Evolutionary conservation across 2,329 filamentous ascomycete genomes (phyloP).

Genomic region (Pezicula radicicola): DNA sequence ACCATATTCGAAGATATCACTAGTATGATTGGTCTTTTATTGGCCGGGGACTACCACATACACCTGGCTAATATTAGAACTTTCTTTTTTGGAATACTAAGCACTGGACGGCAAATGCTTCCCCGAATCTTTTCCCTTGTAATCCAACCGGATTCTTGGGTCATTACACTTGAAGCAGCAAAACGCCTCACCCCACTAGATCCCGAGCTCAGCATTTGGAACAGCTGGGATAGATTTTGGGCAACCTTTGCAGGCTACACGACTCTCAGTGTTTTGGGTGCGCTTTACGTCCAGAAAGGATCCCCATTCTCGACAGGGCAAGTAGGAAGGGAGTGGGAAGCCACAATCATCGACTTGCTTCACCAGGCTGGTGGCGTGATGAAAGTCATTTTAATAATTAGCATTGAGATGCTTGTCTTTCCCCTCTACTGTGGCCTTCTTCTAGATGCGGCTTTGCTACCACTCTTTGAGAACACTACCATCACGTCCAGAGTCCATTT

Average conservation of each 20-base stretch:
- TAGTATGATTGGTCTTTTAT: slow-evolving; percentile 38
- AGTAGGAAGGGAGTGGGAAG: slow-evolving; percentile 65
- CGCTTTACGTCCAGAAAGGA: slow-evolving; percentile 75
- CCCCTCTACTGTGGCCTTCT: slow-evolving; percentile 93
- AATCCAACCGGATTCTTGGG: slow-evolving; percentile 52
- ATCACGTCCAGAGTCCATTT: slow-evolving; percentile 76
- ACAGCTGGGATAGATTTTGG: slow-evolving; percentile 58
- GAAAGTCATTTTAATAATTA: slow-evolving; percentile 97
- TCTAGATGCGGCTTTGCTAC: slow-evolving; percentile 83
- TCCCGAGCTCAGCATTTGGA: slow-evolving; percentile 64
- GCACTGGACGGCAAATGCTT: slow-evolving; percentile 14
- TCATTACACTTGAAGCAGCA: slow-evolving; percentile 50
- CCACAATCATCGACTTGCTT: slow-evolving; percentile 74
- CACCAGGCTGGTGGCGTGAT: slow-evolving; percentile 94
- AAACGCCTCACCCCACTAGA: slow-evolving; percentile 38
- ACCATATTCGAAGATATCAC: slow-evolving; percentile 37
- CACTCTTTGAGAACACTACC: slow-evolving; percentile 80
- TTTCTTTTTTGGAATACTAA: slow-evolving; percentile 5
- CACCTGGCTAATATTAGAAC: slow-evolving; percentile 13
- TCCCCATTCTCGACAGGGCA: slow-evolving; percentile 61
- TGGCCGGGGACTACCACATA: slow-evolving; percentile 38
- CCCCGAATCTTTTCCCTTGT: slow-evolving; percentile 32
- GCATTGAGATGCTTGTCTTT: slow-evolving; percentile 98
- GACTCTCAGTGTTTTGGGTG: slow-evolving; percentile 70
- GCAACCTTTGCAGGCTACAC: slow-evolving; percentile 81